phyloP scores from a whole-genome alignment of 306 rosid genomes.

The Inga laurina region DNA sequence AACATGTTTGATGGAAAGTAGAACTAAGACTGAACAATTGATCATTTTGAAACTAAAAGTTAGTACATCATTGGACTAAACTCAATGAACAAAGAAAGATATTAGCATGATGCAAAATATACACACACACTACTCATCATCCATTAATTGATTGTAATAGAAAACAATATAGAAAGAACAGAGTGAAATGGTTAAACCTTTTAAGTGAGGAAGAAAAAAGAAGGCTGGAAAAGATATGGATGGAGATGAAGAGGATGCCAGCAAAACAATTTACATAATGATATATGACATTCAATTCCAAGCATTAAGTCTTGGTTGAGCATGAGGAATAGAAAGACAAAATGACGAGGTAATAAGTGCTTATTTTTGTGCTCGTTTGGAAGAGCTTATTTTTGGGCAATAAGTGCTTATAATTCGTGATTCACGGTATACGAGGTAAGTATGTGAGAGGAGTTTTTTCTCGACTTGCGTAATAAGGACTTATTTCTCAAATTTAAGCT shows the following conservation, averaged over 20 bases:
- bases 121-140: not conserved
- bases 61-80: conserved; percentile 13
- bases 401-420: no score
- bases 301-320: not conserved
- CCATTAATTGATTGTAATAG: not conserved
- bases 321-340: conserved; percentile 9
- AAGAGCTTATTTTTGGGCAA: no score
- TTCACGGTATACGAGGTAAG: no score
- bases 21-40: not conserved
- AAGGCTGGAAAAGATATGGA: not conserved
- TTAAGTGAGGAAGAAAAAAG: not conserved
- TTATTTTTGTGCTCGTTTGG: no score
- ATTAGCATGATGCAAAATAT: not conserved
- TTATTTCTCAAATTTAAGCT: no score
- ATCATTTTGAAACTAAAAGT: conserved; percentile 4
- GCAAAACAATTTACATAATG: conserved; percentile 17
- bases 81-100: not conserved
- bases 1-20: not conserved
- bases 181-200: not conserved
- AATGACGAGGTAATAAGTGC: no score
- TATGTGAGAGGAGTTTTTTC: no score
- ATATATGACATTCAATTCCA: not conserved
- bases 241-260: not conserved
- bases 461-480: no score
- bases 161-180: conserved; percentile 19